Evolutionary conservation across 2,329 filamentous ascomycete genomes (phyloP), one percentile per base, ranked within the genome.

Genomic region (Cladophialophora immunda): DNA sequence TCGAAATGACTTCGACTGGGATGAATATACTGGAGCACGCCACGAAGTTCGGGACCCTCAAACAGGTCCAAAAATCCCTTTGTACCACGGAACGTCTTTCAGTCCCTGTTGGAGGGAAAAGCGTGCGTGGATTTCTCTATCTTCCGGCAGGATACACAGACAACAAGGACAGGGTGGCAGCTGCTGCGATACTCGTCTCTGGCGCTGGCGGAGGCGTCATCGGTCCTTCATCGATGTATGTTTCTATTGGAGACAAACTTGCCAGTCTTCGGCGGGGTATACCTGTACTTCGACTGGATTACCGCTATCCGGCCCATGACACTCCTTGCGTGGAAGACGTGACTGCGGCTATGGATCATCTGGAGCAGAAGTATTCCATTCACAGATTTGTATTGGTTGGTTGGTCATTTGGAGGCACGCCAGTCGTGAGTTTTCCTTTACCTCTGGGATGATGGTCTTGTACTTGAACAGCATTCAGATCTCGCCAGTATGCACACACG

Each of bases 391-490:
- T 81, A 5, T 65, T 82, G 15, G 74, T 81, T 1, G 80, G 81
- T 54, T 82, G 80, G 80, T 79, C 77, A 11, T 81, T 82, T 59
- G 79, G 81, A 22, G 77, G 80, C 5, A 79, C 78, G 22, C 79
- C 79, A 0, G 80, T 79, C 7, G 45, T 50, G 45, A 50, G 45
- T 50, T 25, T 34, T 22, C 45, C 19, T 19, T 79, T 81, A 71
- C 78, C 76, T 0, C 75, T 77, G 13, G 7, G 45, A 25, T 4
- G 22, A 19, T 45, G 19, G 22, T 25, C 4, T 25, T 15, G 19
- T 50, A 25, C 11, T 25, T 25, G 45, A 50, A 50, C 3, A 25
- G 27, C 27, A 32, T 3, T 36, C 8, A 55, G 19, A 56, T 32
- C 9, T 19, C n/a, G 38, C 9, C 17, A 45, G 7, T 19, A 9